Evolutionary conservation across 345 rosid species (phyloP).

Genomic region (Salix suchowensis): DNA sequence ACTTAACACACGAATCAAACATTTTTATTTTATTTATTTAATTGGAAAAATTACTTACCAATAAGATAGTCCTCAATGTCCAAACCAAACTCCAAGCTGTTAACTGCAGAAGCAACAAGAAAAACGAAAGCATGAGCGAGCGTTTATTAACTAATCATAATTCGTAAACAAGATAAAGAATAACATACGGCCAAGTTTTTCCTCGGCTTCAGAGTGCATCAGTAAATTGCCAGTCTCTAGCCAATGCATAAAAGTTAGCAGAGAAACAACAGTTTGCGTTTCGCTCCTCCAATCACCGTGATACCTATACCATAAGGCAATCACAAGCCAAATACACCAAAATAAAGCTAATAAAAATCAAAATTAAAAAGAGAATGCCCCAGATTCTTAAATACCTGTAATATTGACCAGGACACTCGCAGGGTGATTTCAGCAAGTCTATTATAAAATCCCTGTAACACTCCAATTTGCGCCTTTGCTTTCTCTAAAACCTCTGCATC

Average conservation of each 20-base stretch:
- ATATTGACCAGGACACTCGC: constrained; percentile 67
- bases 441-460: constrained; percentile 51
- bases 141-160: not conserved
- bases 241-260: constrained; percentile 90
- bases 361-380: not conserved
- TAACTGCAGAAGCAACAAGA: constrained; percentile 49
- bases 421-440: constrained; percentile 54
- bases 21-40: too few relatives aligned
- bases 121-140: not conserved
- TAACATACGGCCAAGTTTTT: constrained; percentile 76
- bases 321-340: constrained; percentile 1
- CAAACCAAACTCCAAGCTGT: constrained; percentile 55
- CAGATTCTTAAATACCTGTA: constrained; percentile 42
- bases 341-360: not conserved
- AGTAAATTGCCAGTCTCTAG: constrained; percentile 79
- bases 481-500: constrained; percentile 67
- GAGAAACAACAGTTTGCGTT: constrained; percentile 79
- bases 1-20: not conserved
- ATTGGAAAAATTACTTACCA: constrained; percentile 40
- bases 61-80: constrained; percentile 88
- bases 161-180: not conserved
- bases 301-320: constrained; percentile 44
- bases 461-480: constrained; percentile 51
- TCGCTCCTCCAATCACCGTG: constrained; percentile 96
- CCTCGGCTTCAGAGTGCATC: constrained; percentile 63